Evolutionary conservation across 805 yeast species (phyloP).

Genomic region (Cyberlindnera maclurae): DNA sequence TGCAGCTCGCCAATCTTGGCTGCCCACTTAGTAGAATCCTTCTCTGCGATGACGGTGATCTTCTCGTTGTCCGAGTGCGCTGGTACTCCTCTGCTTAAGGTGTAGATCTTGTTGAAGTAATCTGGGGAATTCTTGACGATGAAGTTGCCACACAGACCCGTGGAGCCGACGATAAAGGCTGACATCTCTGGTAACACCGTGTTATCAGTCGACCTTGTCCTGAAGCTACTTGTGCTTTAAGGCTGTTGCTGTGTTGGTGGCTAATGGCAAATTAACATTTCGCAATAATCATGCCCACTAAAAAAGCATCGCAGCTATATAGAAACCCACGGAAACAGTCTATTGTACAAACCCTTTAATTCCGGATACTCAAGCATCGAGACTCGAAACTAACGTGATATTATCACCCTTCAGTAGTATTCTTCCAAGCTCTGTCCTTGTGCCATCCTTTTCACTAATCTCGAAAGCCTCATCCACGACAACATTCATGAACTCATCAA

Average conservation of each 20-base stretch:
- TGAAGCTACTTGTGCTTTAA: no score
- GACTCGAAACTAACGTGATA: conserved; percentile 59
- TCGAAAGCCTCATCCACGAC: conserved; percentile 61
- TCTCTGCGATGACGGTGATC: conserved; percentile 33
- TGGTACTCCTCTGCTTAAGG: conserved; percentile 43
- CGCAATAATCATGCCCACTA: no score
- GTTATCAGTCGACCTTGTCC: no score
- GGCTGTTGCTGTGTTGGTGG: no score
- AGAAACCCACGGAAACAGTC: no score
- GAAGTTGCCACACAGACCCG: conserved; percentile 68
- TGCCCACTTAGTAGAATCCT: conserved; percentile 46
- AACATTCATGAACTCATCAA: conserved; percentile 95
- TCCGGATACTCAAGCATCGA: conserved; percentile 9
- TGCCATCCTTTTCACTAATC: conserved; percentile 44
- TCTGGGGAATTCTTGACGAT: conserved; percentile 39
- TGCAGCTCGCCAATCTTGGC: conserved; percentile 24
- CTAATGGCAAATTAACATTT: no score
- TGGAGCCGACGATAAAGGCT: conserved; percentile 53
- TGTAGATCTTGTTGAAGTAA: conserved; percentile 34
- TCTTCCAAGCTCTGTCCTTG: conserved; percentile 55
- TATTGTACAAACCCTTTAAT: no score
- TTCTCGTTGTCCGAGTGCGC: conserved; percentile 4
- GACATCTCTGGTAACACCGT: conserved; percentile 3
- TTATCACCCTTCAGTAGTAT: conserved; percentile 90
- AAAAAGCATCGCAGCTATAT: no score